Evolutionary conservation across 805 yeast species (phyloP).

Genomic region (Yamadazyma phyllophila): DNA sequence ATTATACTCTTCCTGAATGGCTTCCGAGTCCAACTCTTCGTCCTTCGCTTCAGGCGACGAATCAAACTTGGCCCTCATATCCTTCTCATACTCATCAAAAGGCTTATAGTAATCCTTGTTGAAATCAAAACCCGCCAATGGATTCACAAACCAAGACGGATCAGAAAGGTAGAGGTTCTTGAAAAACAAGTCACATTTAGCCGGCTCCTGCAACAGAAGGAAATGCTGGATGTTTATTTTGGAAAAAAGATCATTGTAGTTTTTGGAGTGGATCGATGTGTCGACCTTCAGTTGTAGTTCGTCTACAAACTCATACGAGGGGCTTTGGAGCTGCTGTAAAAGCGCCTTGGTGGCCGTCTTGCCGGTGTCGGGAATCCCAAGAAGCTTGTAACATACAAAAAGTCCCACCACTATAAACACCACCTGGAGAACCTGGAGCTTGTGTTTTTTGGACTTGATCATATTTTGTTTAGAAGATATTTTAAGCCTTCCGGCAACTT

Average conservation of each 20-base stretch:
- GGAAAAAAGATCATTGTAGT: constrained; percentile 10
- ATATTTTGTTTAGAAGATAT: not conserved
- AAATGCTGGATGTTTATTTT: constrained; percentile 9
- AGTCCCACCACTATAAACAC: not conserved
- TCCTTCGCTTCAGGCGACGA: constrained; percentile 8
- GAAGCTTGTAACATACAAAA: not conserved
- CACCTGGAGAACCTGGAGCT: not conserved
- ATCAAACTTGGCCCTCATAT: constrained; percentile 5
- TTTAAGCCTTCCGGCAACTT: not conserved
- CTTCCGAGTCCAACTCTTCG: constrained; percentile 9
- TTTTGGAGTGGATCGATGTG: constrained; percentile 2
- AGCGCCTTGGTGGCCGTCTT: not conserved
- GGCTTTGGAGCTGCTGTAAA: not conserved
- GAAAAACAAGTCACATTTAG: constrained; percentile 25
- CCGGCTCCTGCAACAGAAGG: constrained; percentile 1
- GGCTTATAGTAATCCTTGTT: constrained; percentile 14
- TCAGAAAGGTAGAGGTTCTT: constrained; percentile 13
- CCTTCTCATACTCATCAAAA: constrained; percentile 12
- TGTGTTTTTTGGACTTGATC: not conserved
- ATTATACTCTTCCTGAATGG: constrained; percentile 5
- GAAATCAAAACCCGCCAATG: constrained; percentile 15
- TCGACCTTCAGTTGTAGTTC: not conserved
- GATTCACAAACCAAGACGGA: constrained; percentile 18
- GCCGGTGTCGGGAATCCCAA: not conserved
- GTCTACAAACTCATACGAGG: constrained; percentile 4